Conservation (phyloP, 2,329 filamentous ascomycete species). For the Zalaria obscura region DNA sequence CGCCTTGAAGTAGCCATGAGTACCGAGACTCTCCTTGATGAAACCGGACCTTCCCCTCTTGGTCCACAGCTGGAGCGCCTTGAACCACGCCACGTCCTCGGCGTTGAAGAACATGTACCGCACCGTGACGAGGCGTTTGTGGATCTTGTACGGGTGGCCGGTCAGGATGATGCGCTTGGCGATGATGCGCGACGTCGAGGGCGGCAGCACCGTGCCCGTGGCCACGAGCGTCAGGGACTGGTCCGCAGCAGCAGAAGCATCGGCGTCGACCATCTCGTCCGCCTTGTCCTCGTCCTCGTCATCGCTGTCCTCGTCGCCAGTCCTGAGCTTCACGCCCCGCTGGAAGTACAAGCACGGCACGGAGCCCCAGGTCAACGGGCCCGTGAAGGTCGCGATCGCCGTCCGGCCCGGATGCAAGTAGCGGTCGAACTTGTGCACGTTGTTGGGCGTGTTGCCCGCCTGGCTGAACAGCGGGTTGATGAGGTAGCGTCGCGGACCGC, state of each 20-base stretch:
- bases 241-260: not conserved
- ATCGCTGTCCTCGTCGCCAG: slow-evolving; percentile 28
- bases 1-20: slow-evolving; percentile 99
- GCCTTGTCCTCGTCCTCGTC: slow-evolving; percentile 18
- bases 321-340: slow-evolving; percentile 31
- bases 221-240: slow-evolving; percentile 48
- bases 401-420: slow-evolving; percentile 84
- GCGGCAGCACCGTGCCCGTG: slow-evolving; percentile 75
- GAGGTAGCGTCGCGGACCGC: slow-evolving; percentile 71
- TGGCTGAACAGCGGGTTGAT: slow-evolving; percentile 87
- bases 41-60: slow-evolving; percentile 75
- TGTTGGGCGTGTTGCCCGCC: slow-evolving; percentile 80
- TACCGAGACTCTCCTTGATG: slow-evolving; percentile 87
- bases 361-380: slow-evolving; percentile 82
- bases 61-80: slow-evolving; percentile 90
- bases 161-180: slow-evolving; percentile 91
- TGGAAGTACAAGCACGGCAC: slow-evolving; percentile 86
- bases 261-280: slow-evolving; percentile 12
- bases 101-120: slow-evolving; percentile 99
- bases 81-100: slow-evolving; percentile 95
- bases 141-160: slow-evolving; percentile 95
- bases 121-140: slow-evolving; percentile 93
- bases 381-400: slow-evolving; percentile 78
- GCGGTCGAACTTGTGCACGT: slow-evolving; percentile 93
- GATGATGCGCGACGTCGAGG: slow-evolving; percentile 61